phyloP scores from a whole-genome alignment of 345 rosid species.

The Pistacia atlantica region DNA sequence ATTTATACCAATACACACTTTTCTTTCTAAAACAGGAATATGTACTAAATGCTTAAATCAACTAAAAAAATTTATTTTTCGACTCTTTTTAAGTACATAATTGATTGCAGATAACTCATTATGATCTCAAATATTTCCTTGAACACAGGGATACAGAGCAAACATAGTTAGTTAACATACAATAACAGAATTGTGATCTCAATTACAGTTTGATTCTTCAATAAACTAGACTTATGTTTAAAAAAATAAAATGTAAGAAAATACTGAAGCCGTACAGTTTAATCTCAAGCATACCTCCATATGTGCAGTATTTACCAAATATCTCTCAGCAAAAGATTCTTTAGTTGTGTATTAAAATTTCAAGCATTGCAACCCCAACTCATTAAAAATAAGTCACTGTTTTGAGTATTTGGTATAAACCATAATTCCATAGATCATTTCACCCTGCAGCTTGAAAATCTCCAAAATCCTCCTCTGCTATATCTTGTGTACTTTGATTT shows the following conservation, averaged over 20 bases:
- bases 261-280: neutral
- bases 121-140: too few species aligned
- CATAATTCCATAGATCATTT: slow-evolving; percentile 9
- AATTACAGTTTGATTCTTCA: neutral
- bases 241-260: neutral
- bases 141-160: neutral
- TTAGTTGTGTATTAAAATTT: neutral
- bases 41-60: too few species aligned
- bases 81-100: too few species aligned
- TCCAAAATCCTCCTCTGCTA: slow-evolving; percentile 87
- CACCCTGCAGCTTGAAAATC: slow-evolving; percentile 93
- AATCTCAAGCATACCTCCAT: neutral
- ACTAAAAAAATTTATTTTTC: too few species aligned
- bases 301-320: slow-evolving; percentile 10
- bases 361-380: slow-evolving; percentile 5
- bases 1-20: too few species aligned
- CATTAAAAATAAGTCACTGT: neutral
- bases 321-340: neutral
- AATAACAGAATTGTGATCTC: neutral
- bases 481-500: slow-evolving; percentile 43
- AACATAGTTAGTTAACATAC: neutral
- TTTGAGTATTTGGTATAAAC: neutral
- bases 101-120: too few species aligned
- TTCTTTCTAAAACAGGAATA: too few species aligned
- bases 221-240: neutral